Conservation (phyloP, 73 alveolate species). For the Tetrahymena elliotti region DNA sequence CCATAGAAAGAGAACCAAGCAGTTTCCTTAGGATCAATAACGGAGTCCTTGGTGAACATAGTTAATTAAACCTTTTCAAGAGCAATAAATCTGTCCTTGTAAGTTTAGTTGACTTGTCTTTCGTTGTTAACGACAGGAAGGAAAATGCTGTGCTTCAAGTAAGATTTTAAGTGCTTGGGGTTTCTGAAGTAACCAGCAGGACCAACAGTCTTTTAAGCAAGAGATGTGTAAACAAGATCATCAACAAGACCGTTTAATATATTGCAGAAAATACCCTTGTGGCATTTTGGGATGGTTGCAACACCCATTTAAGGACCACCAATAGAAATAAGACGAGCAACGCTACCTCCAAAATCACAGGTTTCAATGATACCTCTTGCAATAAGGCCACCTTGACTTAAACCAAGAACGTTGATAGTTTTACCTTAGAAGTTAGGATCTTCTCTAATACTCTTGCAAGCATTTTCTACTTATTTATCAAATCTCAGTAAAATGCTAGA, state of each 20-base stretch:
- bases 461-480: constrained; percentile 48
- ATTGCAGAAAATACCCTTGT: constrained; percentile 52
- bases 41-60: constrained; percentile 61
- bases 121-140: constrained; percentile 60
- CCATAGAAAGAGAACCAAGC: constrained; percentile 60
- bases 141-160: constrained; percentile 41
- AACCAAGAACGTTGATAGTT: constrained; percentile 66
- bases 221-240: constrained; percentile 44
- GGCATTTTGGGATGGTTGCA: constrained; percentile 56
- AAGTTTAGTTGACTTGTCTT: constrained; percentile 28
- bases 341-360: constrained; percentile 70
- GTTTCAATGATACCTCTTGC: constrained; percentile 83
- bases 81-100: constrained; percentile 42
- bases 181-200: constrained; percentile 91
- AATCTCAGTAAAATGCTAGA: constrained; percentile 40
- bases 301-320: constrained; percentile 90
- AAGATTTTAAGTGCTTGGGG: constrained; percentile 45
- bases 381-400: constrained; percentile 79
- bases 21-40: constrained; percentile 68
- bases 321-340: constrained; percentile 55
- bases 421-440: constrained; percentile 58
- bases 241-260: constrained; percentile 46
- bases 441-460: constrained; percentile 49
- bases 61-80: constrained; percentile 57
- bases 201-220: constrained; percentile 54